Evolutionary conservation across 208 protist species (phyloP).

Genomic region (Trypanosoma vivax): DNA sequence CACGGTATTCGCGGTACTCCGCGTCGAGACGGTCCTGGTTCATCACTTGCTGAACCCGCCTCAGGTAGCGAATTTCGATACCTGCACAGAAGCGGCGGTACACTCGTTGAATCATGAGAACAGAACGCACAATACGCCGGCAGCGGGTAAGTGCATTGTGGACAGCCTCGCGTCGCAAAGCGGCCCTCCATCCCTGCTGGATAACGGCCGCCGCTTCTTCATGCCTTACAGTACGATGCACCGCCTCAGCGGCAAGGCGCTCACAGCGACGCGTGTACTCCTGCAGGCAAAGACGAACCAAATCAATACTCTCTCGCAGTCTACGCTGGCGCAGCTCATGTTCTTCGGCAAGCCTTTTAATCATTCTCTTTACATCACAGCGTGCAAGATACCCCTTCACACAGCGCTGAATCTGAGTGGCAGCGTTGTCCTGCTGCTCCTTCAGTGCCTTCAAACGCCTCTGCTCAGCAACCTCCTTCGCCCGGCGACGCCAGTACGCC

Average conservation of each 20-base stretch:
- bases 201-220: constrained; percentile 40
- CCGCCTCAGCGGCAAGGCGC: constrained; percentile 20
- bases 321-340: constrained; percentile 11
- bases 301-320: constrained; percentile 21
- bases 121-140: constrained; percentile 28
- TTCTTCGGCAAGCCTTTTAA: constrained; percentile 7
- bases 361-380: constrained; percentile 8
- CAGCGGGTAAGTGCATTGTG: constrained; percentile 26
- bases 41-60: constrained; percentile 27
- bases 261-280: constrained; percentile 38
- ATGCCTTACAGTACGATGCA: background rate
- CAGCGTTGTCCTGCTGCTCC: constrained; percentile 11
- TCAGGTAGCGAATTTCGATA: constrained; percentile 51
- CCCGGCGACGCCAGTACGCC: constrained; percentile 53
- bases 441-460: constrained; percentile 10
- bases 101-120: constrained; percentile 33
- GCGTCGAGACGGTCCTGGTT: constrained; percentile 30
- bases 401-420: constrained; percentile 29
- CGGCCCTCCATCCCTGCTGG: constrained; percentile 25
- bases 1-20: constrained; percentile 26
- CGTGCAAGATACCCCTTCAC: constrained; percentile 31
- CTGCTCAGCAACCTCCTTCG: constrained; percentile 26
- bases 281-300: constrained; percentile 36
- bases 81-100: constrained; percentile 38
- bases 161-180: constrained; percentile 29